Base-by-base conservation (phyloP, 208 protist genomes). In the Trypanosoma cruzi region DNA sequence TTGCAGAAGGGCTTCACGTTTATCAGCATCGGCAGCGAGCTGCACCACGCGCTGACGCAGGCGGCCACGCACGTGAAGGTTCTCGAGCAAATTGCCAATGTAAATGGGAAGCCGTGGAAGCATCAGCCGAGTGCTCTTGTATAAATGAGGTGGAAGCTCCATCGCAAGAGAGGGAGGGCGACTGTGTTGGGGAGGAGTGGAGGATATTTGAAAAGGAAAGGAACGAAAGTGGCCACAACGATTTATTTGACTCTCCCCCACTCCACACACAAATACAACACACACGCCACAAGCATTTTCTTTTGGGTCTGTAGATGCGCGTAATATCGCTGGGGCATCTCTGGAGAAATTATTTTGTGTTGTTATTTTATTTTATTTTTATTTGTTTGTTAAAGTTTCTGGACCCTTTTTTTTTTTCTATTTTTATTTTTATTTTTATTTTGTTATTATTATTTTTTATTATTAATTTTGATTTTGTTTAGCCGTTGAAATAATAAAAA, bases 1-100 rank as follows among this genome's bases (percentile, higher is more conserved):
- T 79, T 92, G 44, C 69, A 87, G 73, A 87, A 89, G 84, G 86
- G 81, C 57, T 89, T 89, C 79, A 92, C 80, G 48, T 89, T 92
- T 73, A 84, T 89, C 84, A 84, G 86, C 78, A 87, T 89, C 60
- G 86, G 83, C 81, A 84, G 81, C 68, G 86, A 89, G 57, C 70
- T 92, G 53, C 86, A 92, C 78, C 86, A 92, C 71, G 86, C 86
- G 68, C 70, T 87, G 75, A 88, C 84, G 34, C 86, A 92, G 83
- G 83, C 86, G 22, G 73, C 52, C 53, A 68, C 86, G 24, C 80
- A 86, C 61, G 64, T 89, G 61, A 85, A 85, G 77, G 55, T 74
- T 50, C 81, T 89, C 48, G 71, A 74, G 76, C 63, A 79, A 40
- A 89, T 89, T 65, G 75, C 81, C 31, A 68, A 48, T n/a, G 69